phyloP scores from a whole-genome alignment of 169 alveolate species.

The Eimeria tenella region DNA sequence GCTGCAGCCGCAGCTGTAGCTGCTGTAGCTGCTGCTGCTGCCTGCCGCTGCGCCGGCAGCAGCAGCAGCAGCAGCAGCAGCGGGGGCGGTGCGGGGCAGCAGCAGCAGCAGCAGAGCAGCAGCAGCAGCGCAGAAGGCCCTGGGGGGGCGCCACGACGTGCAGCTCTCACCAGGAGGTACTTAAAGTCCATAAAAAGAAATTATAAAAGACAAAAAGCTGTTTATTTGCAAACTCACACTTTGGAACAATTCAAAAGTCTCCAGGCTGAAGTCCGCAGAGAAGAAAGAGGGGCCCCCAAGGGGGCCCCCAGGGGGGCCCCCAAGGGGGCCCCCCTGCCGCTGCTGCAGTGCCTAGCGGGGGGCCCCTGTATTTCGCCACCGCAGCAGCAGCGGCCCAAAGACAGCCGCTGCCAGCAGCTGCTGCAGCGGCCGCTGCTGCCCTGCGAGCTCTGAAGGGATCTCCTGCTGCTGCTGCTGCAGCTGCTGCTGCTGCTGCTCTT shows the following conservation, averaged over 20 bases:
- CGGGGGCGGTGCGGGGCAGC: background rate
- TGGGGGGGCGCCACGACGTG: background rate
- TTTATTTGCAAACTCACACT: conserved; percentile 36
- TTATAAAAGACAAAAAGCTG: conserved; percentile 26
- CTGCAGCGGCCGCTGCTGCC: too few species aligned
- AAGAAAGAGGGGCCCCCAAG: background rate
- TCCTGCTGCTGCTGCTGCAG: too few species aligned
- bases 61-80: background rate
- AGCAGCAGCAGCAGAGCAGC: background rate
- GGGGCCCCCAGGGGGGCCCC: too few species aligned
- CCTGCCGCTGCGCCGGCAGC: background rate
- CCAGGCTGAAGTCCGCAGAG: conserved; percentile 42
- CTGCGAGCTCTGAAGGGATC: too few species aligned
- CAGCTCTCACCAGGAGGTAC: conserved; percentile 26
- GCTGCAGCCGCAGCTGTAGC: background rate
- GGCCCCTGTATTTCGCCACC: too few species aligned
- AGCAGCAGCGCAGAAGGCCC: conserved; percentile 6
- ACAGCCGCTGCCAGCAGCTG: too few species aligned
- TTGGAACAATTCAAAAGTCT: conserved; percentile 45
- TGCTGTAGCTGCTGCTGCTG: conserved; percentile 11
- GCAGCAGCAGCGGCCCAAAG: too few species aligned
- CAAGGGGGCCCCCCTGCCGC: too few species aligned
- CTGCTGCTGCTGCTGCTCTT: too few species aligned
- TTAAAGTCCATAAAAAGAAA: conserved; percentile 24
- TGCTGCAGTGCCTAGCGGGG: too few species aligned